Conservation (phyloP, 129 eudicot species). For the Arctium lappa region DNA sequence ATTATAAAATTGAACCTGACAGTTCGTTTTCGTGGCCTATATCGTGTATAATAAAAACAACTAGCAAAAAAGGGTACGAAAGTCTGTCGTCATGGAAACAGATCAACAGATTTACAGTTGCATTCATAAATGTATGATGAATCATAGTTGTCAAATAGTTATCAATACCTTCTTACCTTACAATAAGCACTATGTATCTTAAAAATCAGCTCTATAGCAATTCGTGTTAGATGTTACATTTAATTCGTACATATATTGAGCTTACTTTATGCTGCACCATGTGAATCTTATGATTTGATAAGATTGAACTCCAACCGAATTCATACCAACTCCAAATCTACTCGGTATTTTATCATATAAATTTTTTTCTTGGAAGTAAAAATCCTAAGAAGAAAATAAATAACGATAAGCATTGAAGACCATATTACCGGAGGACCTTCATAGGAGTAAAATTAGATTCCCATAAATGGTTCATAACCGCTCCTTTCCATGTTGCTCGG, state of each 20-base stretch:
- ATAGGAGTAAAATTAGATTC: constrained; percentile 85
- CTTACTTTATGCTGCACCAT: background rate
- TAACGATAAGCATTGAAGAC: background rate
- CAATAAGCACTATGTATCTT: too few relatives aligned
- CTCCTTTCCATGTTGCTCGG: constrained; percentile 82
- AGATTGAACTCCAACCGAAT: background rate
- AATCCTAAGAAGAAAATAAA: background rate
- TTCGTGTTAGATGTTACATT: background rate
- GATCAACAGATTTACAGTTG: too few relatives aligned
- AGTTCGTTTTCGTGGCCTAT: too few relatives aligned
- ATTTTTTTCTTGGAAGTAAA: background rate
- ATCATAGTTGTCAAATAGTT: too few relatives aligned
- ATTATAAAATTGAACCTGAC: too few relatives aligned
- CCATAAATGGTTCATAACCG: constrained; percentile 68
- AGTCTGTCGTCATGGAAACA: too few relatives aligned
- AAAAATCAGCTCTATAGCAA: background rate
- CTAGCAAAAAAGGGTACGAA: too few relatives aligned
- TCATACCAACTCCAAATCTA: background rate
- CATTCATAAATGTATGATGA: too few relatives aligned
- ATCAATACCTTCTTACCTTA: too few relatives aligned
- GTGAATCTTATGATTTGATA: background rate
- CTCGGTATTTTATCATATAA: background rate
- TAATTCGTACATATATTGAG: background rate
- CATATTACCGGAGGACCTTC: constrained; percentile 53
- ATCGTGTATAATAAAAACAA: too few relatives aligned